A percentile compares a stretch with the other conserved stretches of the same genome.
Conservation (phyloP, 129 eudicot species). For the Sambucus nigra region DNA sequence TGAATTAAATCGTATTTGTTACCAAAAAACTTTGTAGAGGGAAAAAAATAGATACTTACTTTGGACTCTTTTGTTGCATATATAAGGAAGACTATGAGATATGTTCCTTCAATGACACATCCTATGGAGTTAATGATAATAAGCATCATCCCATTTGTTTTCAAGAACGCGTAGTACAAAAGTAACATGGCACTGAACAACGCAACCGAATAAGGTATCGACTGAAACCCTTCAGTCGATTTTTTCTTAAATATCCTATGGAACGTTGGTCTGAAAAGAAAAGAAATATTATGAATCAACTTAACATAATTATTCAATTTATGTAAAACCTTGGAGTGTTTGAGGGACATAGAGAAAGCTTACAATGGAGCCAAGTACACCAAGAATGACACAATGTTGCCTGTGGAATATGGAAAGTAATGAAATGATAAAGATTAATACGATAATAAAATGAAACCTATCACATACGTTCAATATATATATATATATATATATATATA, state of each 20-base stretch:
- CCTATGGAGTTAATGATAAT: slow-evolving; percentile 52
- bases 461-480: too few species aligned
- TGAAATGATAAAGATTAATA: too few species aligned
- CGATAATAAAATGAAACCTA: too few species aligned
- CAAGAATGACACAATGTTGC: slow-evolving; percentile 58
- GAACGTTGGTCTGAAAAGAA: slow-evolving; percentile 71
- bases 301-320: too few species aligned
- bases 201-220: slow-evolving; percentile 59
- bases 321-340: too few species aligned
- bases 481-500: too few species aligned
- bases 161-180: slow-evolving; percentile 46
- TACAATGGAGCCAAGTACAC: slow-evolving; percentile 65
- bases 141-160: slow-evolving; percentile 33
- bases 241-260: slow-evolving; percentile 42
- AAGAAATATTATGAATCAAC: too few species aligned
- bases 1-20: too few species aligned
- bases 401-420: too few species aligned
- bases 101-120: slow-evolving; percentile 22
- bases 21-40: too few species aligned
- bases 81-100: slow-evolving; percentile 33
- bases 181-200: slow-evolving; percentile 56
- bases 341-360: slow-evolving; percentile 7
- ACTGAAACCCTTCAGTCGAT: slow-evolving; percentile 63
- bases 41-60: too few species aligned
- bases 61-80: slow-evolving; percentile 53